A percentile compares a stretch with the other conserved stretches of the same genome.
Conservation (phyloP, 768 basidiomycete species). For the Ramaria rubella region DNA sequence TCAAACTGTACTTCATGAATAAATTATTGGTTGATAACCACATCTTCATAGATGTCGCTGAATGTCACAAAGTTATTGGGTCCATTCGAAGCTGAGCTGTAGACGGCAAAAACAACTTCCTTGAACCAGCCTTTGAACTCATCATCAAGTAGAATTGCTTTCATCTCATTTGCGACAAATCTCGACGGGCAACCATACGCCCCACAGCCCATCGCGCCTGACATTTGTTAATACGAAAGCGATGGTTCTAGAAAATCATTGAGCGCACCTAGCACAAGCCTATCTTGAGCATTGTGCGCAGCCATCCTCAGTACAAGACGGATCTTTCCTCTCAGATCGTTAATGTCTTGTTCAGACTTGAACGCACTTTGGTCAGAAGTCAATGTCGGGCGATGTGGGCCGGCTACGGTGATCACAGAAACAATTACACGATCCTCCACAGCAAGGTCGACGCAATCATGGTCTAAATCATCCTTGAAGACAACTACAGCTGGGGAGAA, state of each 20-base stretch:
- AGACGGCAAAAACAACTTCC: slow-evolving; percentile 37
- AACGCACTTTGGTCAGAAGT: slow-evolving; percentile 22
- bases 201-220: slow-evolving; percentile 42
- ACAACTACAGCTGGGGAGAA: slow-evolving; percentile 42
- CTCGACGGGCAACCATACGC: slow-evolving; percentile 36
- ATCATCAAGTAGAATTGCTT: slow-evolving; percentile 30
- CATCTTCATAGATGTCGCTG: slow-evolving; percentile 27
- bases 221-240: background rate
- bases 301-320: slow-evolving; percentile 39
- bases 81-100: slow-evolving; percentile 24
- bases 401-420: slow-evolving; percentile 42
- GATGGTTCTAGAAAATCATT: background rate
- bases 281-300: slow-evolving; percentile 29
- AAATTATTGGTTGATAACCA: slow-evolving; percentile 12
- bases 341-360: slow-evolving; percentile 18
- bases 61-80: slow-evolving; percentile 35
- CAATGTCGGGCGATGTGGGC: slow-evolving; percentile 29
- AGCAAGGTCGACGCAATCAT: slow-evolving; percentile 32
- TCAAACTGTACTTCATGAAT: too few species aligned
- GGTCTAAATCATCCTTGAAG: slow-evolving; percentile 41
- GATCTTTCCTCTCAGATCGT: slow-evolving; percentile 38
- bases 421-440: slow-evolving; percentile 30
- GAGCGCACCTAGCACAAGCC: slow-evolving; percentile 34
- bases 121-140: slow-evolving; percentile 41
- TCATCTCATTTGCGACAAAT: slow-evolving; percentile 38